A percentile compares a stretch with the other conserved stretches of the same genome.
These are phyloP conservation scores for Myxozyma vanderwaltii DNA, from an alignment of 805 yeast species.

Conservation along the genomic window DNA sequence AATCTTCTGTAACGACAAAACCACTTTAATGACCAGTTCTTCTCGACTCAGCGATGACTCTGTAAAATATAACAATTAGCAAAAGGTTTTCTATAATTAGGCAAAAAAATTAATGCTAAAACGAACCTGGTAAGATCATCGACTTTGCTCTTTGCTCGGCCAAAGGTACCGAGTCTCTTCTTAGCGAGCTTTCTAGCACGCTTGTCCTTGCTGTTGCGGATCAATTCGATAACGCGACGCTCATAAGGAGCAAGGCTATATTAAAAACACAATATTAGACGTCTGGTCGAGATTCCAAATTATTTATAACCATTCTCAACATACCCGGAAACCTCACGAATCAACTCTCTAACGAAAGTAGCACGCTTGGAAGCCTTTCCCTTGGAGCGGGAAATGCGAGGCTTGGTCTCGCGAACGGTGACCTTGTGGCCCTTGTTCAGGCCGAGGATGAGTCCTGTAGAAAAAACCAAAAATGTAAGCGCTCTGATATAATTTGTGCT, in stretches of 20 bases:
- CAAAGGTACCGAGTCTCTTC: conserved; percentile 98
- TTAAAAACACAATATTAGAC: not conserved
- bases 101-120: not conserved
- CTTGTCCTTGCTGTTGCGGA: conserved; percentile 99
- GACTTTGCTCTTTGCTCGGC: conserved; percentile 99
- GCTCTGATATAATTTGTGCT: not conserved
- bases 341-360: conserved; percentile 89
- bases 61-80: not conserved
- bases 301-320: not conserved
- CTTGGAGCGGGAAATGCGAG: conserved; percentile 93
- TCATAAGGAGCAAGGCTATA: conserved; percentile 91
- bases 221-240: conserved; percentile 98
- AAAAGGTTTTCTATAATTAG: not conserved
- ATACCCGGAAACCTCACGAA: conserved; percentile 90
- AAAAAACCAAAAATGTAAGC: not conserved
- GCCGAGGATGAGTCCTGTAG: conserved; percentile 88
- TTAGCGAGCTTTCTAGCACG: conserved; percentile 99
- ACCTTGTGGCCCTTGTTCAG: conserved; percentile 99
- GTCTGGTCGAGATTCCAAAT: not conserved
- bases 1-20: not conserved
- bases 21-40: conserved; percentile 24
- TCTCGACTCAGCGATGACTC: conserved; percentile 34
- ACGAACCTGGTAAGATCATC: conserved; percentile 81
- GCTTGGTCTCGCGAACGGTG: conserved; percentile 78
- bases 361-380: conserved; percentile 96